These are phyloP conservation scores for Candida argentea DNA, from an alignment of 805 yeast genomes.

Conservation along the genomic window DNA sequence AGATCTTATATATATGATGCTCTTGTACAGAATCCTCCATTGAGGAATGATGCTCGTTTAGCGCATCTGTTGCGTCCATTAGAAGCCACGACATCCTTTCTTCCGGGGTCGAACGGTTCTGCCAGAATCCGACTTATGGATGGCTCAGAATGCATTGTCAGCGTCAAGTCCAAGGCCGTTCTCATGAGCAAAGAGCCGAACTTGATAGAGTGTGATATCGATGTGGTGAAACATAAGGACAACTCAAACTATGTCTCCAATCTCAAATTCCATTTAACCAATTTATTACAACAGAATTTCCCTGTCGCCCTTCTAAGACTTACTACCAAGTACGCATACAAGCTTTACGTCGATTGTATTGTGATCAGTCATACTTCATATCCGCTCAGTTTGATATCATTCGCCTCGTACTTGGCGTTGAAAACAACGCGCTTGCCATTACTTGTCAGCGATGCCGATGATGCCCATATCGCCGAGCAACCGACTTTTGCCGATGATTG, in stretches of 20 bases:
- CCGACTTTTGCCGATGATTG: slow-evolving; percentile 90
- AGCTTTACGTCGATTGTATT: slow-evolving; percentile 69
- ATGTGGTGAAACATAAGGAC: slow-evolving; percentile 70
- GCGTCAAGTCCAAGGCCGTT: slow-evolving; percentile 80
- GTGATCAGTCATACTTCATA: slow-evolving; percentile 69
- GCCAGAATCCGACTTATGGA: slow-evolving; percentile 78
- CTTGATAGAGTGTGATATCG: slow-evolving; percentile 67
- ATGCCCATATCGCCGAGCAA: slow-evolving; percentile 65
- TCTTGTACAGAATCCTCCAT: slow-evolving; percentile 43
- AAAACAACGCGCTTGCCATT: slow-evolving; percentile 69
- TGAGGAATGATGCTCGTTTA: slow-evolving; percentile 80
- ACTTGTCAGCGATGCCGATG: slow-evolving; percentile 58
- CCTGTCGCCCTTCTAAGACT: slow-evolving; percentile 45
- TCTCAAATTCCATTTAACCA: slow-evolving; percentile 51
- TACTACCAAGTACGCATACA: slow-evolving; percentile 67
- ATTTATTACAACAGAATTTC: slow-evolving; percentile 41
- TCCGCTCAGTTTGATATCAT: slow-evolving; percentile 72
- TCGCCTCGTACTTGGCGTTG: slow-evolving; percentile 74
- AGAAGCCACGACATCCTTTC: slow-evolving; percentile 69
- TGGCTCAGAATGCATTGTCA: slow-evolving; percentile 89
- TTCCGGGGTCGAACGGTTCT: slow-evolving; percentile 88
- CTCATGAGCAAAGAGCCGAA: slow-evolving; percentile 27
- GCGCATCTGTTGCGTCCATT: slow-evolving; percentile 74
- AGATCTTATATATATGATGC: slow-evolving; percentile 71
- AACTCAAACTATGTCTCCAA: slow-evolving; percentile 62